phyloP scores from a whole-genome alignment of 2,329 filamentous ascomycete species.

The Aspergillus unguis region DNA sequence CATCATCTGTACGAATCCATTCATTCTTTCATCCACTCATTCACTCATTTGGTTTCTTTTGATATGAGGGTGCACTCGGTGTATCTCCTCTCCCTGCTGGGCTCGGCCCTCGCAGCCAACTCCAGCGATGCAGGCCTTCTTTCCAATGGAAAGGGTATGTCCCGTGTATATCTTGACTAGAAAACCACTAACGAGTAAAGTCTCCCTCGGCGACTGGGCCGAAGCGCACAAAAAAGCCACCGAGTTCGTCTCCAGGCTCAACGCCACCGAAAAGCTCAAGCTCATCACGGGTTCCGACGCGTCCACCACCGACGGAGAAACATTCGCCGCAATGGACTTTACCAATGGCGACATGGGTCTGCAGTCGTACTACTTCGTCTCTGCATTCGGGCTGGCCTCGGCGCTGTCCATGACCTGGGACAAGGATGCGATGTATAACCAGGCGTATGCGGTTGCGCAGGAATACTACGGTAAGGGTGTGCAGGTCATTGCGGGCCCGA shows the following conservation, averaged over 20 bases:
- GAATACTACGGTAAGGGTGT: slow-evolving; percentile 21
- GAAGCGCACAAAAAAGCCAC: slow-evolving; percentile 18
- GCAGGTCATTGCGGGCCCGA: slow-evolving; percentile 19
- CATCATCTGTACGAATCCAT: not conserved
- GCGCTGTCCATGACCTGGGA: slow-evolving; percentile 23
- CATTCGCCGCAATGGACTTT: slow-evolving; percentile 24
- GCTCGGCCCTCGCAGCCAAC: not conserved
- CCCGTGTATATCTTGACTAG: not conserved
- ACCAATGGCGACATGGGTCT: slow-evolving; percentile 20
- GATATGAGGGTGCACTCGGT: not conserved
- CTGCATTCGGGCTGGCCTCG: slow-evolving; percentile 18
- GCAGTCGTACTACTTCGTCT: slow-evolving; percentile 21
- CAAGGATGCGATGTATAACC: slow-evolving; percentile 19
- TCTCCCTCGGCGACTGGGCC: slow-evolving; percentile 15
- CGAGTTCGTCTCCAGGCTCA: slow-evolving; percentile 17
- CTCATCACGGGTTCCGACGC: slow-evolving; percentile 24
- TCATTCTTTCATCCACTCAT: not conserved
- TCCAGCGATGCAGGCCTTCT: not conserved
- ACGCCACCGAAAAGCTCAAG: slow-evolving; percentile 23
- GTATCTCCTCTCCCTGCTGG: not conserved
- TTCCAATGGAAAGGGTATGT: not conserved
- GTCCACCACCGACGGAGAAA: slow-evolving; percentile 17
- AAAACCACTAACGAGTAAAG: not conserved
- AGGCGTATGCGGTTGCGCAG: slow-evolving; percentile 15
- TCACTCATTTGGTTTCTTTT: too few relatives aligned